phyloP scores from a whole-genome alignment of 2,329 filamentous ascomycete species.

The Claviceps pazoutovae region DNA sequence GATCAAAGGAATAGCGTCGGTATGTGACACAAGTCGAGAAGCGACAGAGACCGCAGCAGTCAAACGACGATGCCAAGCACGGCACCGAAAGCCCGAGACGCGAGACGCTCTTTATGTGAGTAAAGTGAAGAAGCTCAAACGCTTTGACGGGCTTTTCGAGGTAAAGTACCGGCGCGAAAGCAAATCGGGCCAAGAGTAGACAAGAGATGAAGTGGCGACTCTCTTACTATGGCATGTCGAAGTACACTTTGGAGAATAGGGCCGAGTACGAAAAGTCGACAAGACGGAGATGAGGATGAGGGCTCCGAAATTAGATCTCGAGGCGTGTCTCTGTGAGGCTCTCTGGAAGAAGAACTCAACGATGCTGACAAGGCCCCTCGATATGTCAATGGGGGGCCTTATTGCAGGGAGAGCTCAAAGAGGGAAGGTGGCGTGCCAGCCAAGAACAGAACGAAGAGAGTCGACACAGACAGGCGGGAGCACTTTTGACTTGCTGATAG shows the following conservation, averaged over 20 bases:
- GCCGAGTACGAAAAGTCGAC: background rate
- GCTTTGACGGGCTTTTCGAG: background rate
- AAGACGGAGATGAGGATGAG: constrained; percentile 1
- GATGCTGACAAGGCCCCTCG: background rate
- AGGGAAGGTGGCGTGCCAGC: background rate
- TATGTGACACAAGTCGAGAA: background rate
- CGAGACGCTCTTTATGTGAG: background rate
- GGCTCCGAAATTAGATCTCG: background rate
- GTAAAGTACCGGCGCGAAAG: background rate
- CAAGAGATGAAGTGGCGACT: background rate
- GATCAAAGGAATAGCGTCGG: background rate
- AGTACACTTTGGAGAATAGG: background rate
- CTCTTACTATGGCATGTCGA: background rate
- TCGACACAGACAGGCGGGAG: too few species aligned
- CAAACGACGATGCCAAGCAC: background rate
- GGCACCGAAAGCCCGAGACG: background rate
- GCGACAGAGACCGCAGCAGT: background rate
- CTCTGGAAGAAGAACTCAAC: background rate
- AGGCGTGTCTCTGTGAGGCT: background rate
- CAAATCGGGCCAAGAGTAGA: background rate
- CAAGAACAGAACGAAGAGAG: too few species aligned
- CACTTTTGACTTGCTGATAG: too few species aligned
- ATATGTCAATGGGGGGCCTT: background rate
- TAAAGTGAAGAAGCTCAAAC: background rate
- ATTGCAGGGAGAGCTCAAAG: background rate